Base-by-base conservation (phyloP, 129 eudicot genomes). In the Cynara cardunculus region DNA sequence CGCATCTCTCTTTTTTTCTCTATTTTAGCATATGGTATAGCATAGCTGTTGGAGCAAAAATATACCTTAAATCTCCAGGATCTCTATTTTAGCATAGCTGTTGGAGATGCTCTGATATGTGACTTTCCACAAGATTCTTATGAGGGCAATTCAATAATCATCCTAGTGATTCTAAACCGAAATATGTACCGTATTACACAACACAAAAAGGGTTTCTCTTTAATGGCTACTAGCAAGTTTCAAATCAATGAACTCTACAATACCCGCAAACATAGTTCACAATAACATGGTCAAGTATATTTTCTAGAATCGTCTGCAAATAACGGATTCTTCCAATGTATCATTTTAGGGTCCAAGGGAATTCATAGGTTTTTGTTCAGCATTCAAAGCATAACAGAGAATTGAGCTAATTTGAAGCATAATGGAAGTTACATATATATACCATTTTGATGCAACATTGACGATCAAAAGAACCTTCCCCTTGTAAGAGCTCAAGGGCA, bases 361-460 rank as follows among this genome's bases (percentile, higher is more conserved):
- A 56, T 25, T 25, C 72, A 68, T 28, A 68, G 4, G 14, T 18
- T 10, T 18, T 3, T 25, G 44, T 61, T 82, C 18, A 53, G 34
- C 1, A 70, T 34, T 46, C 0, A 25, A 26, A 70, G 61, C 0
- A 56, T 64, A 71, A 21, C 53, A 77, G 8, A 72, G 5, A 44
- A 34, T 13, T 31, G 49, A 27, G 68, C 68, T 30, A 79, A 56
- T 4, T 44, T 65, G 34, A 68, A 68, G 5, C 61, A 35, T 9
- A 85, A 26, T 56, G 26, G 9, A 59, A 67, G 4, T 35, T 74
- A 49, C 7, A 34, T 32, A 32, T 1, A 7, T 61, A 62, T 88
- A 93, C 98, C 98, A 93, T 80, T 91, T 87, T 7, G 98, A 93
- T 81, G 98, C 98, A 75, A 93, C 98, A 85, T 93, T 93, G 9